Conservation (phyloP, 2,329 filamentous ascomycete species). For the Pseudogymnoascus sp. region DNA sequence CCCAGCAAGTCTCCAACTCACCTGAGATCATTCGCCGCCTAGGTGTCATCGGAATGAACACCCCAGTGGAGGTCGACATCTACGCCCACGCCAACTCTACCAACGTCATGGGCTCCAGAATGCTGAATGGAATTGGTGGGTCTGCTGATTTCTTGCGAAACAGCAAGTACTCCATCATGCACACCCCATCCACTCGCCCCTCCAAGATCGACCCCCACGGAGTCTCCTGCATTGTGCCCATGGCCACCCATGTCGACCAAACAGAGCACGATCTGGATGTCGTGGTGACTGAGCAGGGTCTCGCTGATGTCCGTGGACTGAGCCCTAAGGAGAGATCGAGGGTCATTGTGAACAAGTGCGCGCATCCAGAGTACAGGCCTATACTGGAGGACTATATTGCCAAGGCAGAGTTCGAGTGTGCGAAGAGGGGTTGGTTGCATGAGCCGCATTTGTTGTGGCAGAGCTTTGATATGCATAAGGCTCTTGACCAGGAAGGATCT, state of each 20-base stretch:
- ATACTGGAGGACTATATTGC: slow-evolving; percentile 78
- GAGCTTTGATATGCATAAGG: slow-evolving; percentile 82
- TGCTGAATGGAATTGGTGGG: slow-evolving; percentile 79
- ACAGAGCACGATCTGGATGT: slow-evolving; percentile 89
- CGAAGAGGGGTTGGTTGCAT: slow-evolving; percentile 81
- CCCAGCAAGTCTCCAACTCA: slow-evolving; percentile 82
- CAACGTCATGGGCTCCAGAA: slow-evolving; percentile 79
- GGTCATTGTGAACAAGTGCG: slow-evolving; percentile 80
- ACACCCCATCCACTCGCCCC: slow-evolving; percentile 75
- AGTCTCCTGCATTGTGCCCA: slow-evolving; percentile 82
- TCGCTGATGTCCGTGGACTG: slow-evolving; percentile 78
- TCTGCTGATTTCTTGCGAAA: slow-evolving; percentile 74
- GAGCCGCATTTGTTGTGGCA: slow-evolving; percentile 84
- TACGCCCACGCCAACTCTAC: slow-evolving; percentile 91
- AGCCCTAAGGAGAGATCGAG: slow-evolving; percentile 71
- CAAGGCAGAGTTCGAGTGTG: slow-evolving; percentile 76
- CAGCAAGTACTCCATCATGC: slow-evolving; percentile 86
- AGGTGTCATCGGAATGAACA: slow-evolving; percentile 91
- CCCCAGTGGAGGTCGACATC: slow-evolving; percentile 87
- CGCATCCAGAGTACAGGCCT: slow-evolving; percentile 75
- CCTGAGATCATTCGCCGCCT: slow-evolving; percentile 84
- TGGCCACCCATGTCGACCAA: slow-evolving; percentile 84
- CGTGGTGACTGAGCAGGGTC: slow-evolving; percentile 66
- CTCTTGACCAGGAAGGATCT: slow-evolving; percentile 71
- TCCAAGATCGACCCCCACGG: slow-evolving; percentile 76